Percentiles rank a stretch among this genome's conserved stretches.
phyloP scores from a whole-genome alignment of 2,329 filamentous ascomycete genomes.

The Fusarium hostae region DNA sequence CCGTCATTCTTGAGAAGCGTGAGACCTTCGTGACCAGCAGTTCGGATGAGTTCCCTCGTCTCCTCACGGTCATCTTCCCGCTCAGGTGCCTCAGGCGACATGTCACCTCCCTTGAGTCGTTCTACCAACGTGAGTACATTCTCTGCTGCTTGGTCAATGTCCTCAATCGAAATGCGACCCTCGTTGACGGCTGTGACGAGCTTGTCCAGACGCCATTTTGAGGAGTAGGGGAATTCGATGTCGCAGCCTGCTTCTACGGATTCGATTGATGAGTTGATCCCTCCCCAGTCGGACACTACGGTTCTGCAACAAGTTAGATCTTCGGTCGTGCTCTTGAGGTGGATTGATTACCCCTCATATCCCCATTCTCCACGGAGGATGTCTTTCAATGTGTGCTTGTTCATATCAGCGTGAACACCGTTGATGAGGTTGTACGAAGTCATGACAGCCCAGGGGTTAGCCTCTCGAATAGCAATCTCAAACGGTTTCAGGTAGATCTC shows the following conservation, averaged over 20 bases:
- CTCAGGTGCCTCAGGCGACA: constrained; percentile 67
- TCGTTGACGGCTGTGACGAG: constrained; percentile 63
- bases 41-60: constrained; percentile 68
- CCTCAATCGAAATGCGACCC: constrained; percentile 58
- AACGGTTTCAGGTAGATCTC: constrained; percentile 81
- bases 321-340: too few relatives aligned
- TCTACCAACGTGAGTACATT: constrained; percentile 70
- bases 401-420: constrained; percentile 67
- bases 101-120: constrained; percentile 69
- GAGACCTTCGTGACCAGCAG: constrained; percentile 70
- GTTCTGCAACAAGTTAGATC: constrained; percentile 50
- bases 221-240: constrained; percentile 67
- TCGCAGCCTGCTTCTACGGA: constrained; percentile 67
- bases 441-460: constrained; percentile 77
- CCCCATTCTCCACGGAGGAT: constrained; percentile 71
- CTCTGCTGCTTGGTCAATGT: constrained; percentile 68
- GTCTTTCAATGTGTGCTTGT: constrained; percentile 63
- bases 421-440: constrained; percentile 75
- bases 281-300: constrained; percentile 70
- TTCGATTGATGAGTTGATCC: constrained; percentile 66
- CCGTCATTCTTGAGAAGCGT: constrained; percentile 73
- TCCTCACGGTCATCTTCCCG: constrained; percentile 66
- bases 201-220: constrained; percentile 67
- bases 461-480: constrained; percentile 76
- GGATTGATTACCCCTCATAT: constrained; percentile 62